These are phyloP conservation scores for Pseudophaeomoniella oleicola DNA, from an alignment of 2,329 filamentous ascomycete genomes.

Conservation along the genomic window DNA sequence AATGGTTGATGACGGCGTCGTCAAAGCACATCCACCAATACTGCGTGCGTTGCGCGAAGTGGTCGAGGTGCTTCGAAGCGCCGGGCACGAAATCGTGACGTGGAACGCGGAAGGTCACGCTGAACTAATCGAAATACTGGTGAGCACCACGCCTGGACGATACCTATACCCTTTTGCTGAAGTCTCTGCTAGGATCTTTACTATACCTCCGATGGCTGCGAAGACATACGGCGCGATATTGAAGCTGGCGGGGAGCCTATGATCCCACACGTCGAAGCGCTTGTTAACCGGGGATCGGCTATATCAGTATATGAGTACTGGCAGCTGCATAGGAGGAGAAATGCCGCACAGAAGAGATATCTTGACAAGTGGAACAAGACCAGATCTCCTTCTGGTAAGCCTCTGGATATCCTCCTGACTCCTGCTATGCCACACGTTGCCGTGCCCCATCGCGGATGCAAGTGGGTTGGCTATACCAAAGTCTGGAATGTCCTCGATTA, in stretches of 20 bases:
- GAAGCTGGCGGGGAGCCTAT: conserved; percentile 42
- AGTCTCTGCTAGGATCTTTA: conserved; percentile 42
- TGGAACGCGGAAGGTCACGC: conserved; percentile 11
- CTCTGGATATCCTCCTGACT: conserved; percentile 41
- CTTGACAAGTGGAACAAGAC: conserved; percentile 43
- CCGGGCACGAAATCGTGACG: conserved; percentile 36
- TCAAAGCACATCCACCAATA: conserved; percentile 11
- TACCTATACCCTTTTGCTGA: conserved; percentile 1
- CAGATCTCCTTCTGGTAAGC: conserved; percentile 28
- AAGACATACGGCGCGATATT: conserved; percentile 45
- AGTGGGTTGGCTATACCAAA: conserved; percentile 39
- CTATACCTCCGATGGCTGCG: conserved; percentile 48
- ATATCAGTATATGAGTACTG: conserved; percentile 53
- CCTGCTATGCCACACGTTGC: conserved; percentile 44
- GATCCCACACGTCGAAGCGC: conserved; percentile 41
- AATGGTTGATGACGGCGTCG: conserved; percentile 9
- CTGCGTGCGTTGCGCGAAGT: conserved; percentile 6
- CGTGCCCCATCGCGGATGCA: conserved; percentile 16
- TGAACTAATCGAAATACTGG: conserved; percentile 8
- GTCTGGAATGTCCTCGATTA: conserved; percentile 51
- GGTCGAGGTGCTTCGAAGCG: conserved; percentile 20
- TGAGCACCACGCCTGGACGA: conserved; percentile 29
- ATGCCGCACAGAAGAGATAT: conserved; percentile 38
- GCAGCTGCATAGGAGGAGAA: conserved; percentile 49
- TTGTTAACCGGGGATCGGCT: conserved; percentile 36